Evolutionary conservation across 371 early-diverging fungal genomes (phyloP).

Genomic region (Lichtheimia hyalospora): DNA sequence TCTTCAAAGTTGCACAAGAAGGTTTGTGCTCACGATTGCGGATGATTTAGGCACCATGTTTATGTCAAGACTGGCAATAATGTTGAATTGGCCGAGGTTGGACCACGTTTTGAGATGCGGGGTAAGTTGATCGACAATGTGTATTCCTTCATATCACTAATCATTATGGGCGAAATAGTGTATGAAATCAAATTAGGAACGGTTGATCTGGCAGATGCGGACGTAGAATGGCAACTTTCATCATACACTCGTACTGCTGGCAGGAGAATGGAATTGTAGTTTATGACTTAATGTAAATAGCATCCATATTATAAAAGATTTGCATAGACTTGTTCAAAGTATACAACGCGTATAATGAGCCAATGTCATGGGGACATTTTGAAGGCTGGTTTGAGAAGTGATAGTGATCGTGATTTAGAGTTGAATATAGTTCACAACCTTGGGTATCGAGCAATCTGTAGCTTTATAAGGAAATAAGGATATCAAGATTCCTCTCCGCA

Average conservation of each 20-base stretch:
- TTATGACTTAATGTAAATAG: not conserved
- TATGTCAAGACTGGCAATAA: constrained; percentile 86
- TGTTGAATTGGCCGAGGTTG: constrained; percentile 94
- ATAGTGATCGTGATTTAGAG: too few species aligned
- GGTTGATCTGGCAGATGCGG: constrained; percentile 93
- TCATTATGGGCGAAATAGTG: constrained; percentile 37
- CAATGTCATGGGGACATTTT: too few species aligned
- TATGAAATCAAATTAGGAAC: constrained; percentile 96
- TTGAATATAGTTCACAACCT: too few species aligned
- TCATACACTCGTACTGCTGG: constrained; percentile 95
- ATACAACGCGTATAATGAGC: too few species aligned
- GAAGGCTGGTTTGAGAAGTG: too few species aligned
- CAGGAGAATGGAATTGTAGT: constrained; percentile 79
- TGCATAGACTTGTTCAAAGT: too few species aligned
- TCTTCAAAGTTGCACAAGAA: not conserved
- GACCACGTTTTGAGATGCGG: constrained; percentile 97
- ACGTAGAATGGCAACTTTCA: constrained; percentile 97
- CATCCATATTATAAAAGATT: too few species aligned
- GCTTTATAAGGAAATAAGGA: too few species aligned
- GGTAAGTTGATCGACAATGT: constrained; percentile 46
- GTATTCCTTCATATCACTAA: too few species aligned
- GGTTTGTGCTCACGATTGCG: not conserved
- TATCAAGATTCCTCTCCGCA: too few species aligned
- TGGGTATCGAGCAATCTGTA: too few species aligned
- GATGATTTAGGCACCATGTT: constrained; percentile 83